Conservation (phyloP, 2,329 filamentous ascomycete species). For the Leptographium galeiforme region DNA sequence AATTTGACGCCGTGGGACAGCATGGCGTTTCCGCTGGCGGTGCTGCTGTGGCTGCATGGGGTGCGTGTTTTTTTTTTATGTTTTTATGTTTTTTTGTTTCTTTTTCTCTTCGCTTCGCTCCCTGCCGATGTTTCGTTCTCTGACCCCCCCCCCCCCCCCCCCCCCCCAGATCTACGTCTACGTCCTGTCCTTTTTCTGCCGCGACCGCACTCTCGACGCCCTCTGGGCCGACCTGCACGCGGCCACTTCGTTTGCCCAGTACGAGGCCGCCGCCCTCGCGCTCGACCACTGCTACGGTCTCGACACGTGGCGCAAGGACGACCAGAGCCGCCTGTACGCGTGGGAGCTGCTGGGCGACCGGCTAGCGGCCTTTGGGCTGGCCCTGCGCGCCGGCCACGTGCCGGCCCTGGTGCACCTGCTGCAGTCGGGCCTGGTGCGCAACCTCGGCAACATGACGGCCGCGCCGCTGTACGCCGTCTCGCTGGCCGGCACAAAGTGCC, state of each 20-base stretch:
- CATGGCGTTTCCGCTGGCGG: slow-evolving; percentile 6
- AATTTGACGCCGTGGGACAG: slow-evolving; percentile 8
- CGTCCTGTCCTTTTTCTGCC: slow-evolving; percentile 1
- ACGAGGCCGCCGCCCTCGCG: slow-evolving; percentile 70
- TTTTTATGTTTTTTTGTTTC: background rate
- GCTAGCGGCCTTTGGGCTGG: slow-evolving; percentile 23
- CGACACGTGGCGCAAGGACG: slow-evolving; percentile 71
- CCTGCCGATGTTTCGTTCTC: background rate
- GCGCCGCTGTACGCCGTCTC: slow-evolving; percentile 71
- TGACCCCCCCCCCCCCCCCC: background rate
- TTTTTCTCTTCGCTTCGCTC: background rate
- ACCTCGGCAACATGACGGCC: slow-evolving; percentile 81
- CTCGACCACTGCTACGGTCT: slow-evolving; percentile 73
- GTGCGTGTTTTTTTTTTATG: background rate
- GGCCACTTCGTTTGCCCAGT: slow-evolving; percentile 66
- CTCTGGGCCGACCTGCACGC: slow-evolving; percentile 52
- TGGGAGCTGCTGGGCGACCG: slow-evolving; percentile 72
- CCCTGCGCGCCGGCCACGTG: slow-evolving; percentile 41
- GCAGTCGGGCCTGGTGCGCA: slow-evolving; percentile 66
- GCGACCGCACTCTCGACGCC: slow-evolving; percentile 6
- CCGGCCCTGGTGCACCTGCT: slow-evolving; percentile 65
- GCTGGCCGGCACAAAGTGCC: slow-evolving; percentile 75
- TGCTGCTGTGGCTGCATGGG: slow-evolving; percentile 7
- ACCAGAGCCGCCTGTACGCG: slow-evolving; percentile 71
- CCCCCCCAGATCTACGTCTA: slow-evolving; percentile 1